These are phyloP conservation scores for Thermoascus crustaceus DNA, from an alignment of 2,329 filamentous ascomycete genomes.

Conservation along the genomic window DNA sequence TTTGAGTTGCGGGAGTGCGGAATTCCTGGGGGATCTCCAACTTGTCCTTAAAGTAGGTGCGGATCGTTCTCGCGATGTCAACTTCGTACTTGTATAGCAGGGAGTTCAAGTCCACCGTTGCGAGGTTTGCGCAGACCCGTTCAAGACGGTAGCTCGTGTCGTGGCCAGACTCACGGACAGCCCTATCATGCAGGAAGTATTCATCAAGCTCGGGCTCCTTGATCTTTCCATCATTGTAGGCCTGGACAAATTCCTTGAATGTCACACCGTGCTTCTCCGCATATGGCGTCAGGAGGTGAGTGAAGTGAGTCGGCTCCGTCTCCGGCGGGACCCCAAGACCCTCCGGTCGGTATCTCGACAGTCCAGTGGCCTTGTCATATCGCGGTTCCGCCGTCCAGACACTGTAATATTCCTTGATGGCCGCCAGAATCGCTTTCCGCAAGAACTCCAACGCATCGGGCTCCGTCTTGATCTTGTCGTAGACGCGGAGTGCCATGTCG, in stretches of 20 bases:
- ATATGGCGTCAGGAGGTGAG: conserved; percentile 73
- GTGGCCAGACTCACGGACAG: conserved; percentile 91
- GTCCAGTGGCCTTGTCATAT: conserved; percentile 65
- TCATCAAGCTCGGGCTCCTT: conserved; percentile 82
- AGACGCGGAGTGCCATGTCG: conserved; percentile 91
- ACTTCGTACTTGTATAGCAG: conserved; percentile 94
- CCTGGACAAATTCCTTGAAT: conserved; percentile 75
- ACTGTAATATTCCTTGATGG: conserved; percentile 92
- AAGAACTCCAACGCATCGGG: conserved; percentile 74
- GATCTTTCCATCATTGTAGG: conserved; percentile 73
- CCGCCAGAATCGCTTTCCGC: conserved; percentile 68
- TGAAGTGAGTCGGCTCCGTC: conserved; percentile 80
- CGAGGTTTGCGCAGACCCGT: conserved; percentile 75
- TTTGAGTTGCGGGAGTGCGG: conserved; percentile 56
- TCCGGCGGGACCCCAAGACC: conserved; percentile 83
- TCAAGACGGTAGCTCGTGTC: conserved; percentile 94
- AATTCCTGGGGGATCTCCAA: conserved; percentile 78
- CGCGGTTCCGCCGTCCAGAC: conserved; percentile 79
- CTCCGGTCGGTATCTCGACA: conserved; percentile 77
- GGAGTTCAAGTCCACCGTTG: conserved; percentile 90
- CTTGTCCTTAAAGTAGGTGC: conserved; percentile 72
- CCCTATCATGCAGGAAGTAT: conserved; percentile 93
- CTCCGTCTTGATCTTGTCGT: conserved; percentile 85
- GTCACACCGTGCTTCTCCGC: conserved; percentile 73
- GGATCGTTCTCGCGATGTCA: conserved; percentile 82